These are phyloP conservation scores for Mangifera indica DNA, from an alignment of 345 rosid species.

Conservation along the genomic window DNA sequence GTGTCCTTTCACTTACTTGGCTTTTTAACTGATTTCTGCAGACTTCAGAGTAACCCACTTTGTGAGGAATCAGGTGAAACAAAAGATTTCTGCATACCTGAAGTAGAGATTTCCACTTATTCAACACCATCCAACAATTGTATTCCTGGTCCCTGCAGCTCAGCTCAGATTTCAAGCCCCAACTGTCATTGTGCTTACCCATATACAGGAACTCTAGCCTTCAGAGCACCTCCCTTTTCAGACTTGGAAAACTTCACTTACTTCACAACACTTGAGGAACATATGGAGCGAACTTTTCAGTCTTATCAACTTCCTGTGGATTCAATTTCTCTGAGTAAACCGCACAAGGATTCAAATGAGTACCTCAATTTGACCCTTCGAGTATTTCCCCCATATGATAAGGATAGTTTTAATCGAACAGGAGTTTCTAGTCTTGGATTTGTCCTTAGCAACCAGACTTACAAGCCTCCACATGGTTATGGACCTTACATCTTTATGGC, in stretches of 20 bases:
- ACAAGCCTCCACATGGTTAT: conserved; percentile 13
- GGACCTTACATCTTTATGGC: conserved; percentile 66
- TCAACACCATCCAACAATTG: conserved; percentile 51
- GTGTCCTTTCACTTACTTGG: not conserved
- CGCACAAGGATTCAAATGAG: conserved; percentile 40
- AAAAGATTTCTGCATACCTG: conserved; percentile 40
- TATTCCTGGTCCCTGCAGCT: conserved; percentile 30
- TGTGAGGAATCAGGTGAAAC: conserved; percentile 43
- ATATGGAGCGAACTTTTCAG: conserved; percentile 30
- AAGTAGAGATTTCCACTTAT: conserved; percentile 28
- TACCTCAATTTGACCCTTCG: conserved; percentile 46
- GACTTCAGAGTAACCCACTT: conserved; percentile 64
- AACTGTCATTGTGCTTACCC: conserved; percentile 64
- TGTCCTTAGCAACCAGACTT: conserved; percentile 48
- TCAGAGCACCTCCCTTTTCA: conserved; percentile 73
- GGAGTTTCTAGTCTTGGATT: conserved; percentile 43
- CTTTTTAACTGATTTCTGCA: conserved; percentile 31
- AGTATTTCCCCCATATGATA: conserved; percentile 49
- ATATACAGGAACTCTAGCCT: conserved; percentile 52
- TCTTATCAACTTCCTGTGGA: conserved; percentile 56
- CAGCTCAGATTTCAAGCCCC: conserved; percentile 50
- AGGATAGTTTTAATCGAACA: conserved; percentile 47
- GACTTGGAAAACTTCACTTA: conserved; percentile 38
- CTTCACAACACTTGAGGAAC: conserved; percentile 34
- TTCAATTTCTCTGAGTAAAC: conserved; percentile 51